Evolutionary conservation across 2,329 filamentous ascomycete species (phyloP), one percentile per base, ranked within the genome.

Genomic region (Trichoderma sp.): DNA sequence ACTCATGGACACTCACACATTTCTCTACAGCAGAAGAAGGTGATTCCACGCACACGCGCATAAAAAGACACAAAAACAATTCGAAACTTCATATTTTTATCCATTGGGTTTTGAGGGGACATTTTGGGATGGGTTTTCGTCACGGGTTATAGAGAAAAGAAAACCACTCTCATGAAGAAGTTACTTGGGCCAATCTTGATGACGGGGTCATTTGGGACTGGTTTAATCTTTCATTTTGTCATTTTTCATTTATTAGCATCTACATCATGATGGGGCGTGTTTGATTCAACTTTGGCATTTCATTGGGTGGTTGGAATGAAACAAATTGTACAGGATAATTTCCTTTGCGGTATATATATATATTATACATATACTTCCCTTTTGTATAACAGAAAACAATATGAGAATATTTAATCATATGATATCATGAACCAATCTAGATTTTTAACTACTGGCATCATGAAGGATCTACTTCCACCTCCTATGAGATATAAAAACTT

Each of bases 221-320:
- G 50, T 39, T 39, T 65, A 36, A 53, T n/a, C 34, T 26, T 55
- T 36, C 32, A 3, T 50, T 50, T 50, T 50, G 4, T 20, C 43
- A 30, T 61, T 59, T 59, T 28, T 57, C 17, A 39, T 20, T 59
- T 43, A 43, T 12, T n/a, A 62, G 66, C 66, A 69, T 62, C 13
- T 69, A 43, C 66, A 69, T 69, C 66, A 69, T 69, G 53, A 69
- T 36, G n/a, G 36, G 57, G 66, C 66, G 36, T 26, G 57, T 62
- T 69, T 69, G 57, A 69, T 53, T 69, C 39, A 57, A 17, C n/a
- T 61, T 32, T 36, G 20, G 39, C 66, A 61, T 62, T 69, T 67
- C 28, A 28, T 34, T 34, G 57, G 66, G 66, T 53, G 55, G 66
- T 23, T 61, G 39, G 26, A 53, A 69, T 20, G 57, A 53, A 62